Evolutionary conservation across 805 yeast genomes (phyloP).

Genomic region (Maudiozyma serrabonitensis): DNA sequence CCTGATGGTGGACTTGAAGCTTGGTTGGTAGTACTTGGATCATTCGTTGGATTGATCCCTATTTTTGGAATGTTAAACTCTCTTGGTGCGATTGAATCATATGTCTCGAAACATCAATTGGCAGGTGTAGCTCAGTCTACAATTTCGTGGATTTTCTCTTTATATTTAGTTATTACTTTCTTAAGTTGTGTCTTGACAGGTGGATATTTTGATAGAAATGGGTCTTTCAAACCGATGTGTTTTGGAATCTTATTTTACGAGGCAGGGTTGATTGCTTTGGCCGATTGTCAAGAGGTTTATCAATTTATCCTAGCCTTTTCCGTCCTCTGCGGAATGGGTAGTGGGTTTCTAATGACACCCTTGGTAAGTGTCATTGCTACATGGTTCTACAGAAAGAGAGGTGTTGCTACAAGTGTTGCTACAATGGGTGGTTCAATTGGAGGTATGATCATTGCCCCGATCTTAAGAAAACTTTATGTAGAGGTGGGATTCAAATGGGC

Average conservation of each 20-base stretch:
- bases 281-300: constrained; percentile 41
- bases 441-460: constrained; percentile 45
- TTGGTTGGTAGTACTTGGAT: constrained; percentile 48
- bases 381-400: constrained; percentile 54
- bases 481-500: constrained; percentile 54
- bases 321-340: constrained; percentile 46
- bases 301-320: constrained; percentile 57
- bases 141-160: constrained; percentile 59
- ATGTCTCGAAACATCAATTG: constrained; percentile 46
- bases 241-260: constrained; percentile 38
- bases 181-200: constrained; percentile 48
- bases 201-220: constrained; percentile 53
- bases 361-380: constrained; percentile 53
- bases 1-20: constrained; percentile 54
- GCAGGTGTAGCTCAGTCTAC: constrained; percentile 38
- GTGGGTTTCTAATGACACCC: constrained; percentile 53
- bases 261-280: constrained; percentile 48
- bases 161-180: constrained; percentile 44
- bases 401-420: constrained; percentile 43
- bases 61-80: constrained; percentile 53
- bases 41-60: constrained; percentile 49
- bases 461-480: constrained; percentile 40
- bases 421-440: constrained; percentile 52
- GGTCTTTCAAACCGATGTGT: constrained; percentile 38
- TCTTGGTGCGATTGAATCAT: constrained; percentile 58